Evolutionary conservation across 208 protist genomes (phyloP).

Genomic region (Trypanosoma scelopori): DNA sequence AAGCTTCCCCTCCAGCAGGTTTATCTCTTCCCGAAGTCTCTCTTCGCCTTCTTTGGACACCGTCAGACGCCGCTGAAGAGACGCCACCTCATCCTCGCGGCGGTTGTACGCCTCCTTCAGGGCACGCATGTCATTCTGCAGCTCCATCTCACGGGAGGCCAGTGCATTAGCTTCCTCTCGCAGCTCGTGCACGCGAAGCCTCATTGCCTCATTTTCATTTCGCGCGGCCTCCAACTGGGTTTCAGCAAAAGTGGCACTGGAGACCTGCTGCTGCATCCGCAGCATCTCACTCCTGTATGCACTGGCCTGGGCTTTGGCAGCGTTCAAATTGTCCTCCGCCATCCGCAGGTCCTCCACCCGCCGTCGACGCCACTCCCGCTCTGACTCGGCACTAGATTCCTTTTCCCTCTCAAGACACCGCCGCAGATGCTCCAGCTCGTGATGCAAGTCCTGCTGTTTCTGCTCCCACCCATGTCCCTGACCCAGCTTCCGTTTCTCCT

Average conservation of each 20-base stretch:
- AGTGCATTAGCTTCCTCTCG: conserved; percentile 45
- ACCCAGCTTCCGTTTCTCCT: conserved; percentile 3
- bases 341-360: conserved; percentile 23
- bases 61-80: conserved; percentile 22
- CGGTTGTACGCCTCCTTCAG: conserved; percentile 38
- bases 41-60: conserved; percentile 30
- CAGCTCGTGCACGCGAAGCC: conserved; percentile 63
- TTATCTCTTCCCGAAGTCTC: conserved; percentile 46
- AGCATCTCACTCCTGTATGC: conserved; percentile 37
- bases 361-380: conserved; percentile 51
- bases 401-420: conserved; percentile 54
- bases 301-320: conserved; percentile 3
- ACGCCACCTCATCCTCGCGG: conserved; percentile 35
- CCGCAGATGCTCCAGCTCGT: conserved; percentile 56
- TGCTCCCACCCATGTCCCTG: conserved; percentile 34
- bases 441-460: conserved; percentile 37
- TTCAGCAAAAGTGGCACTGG: conserved; percentile 41
- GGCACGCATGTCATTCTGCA: conserved; percentile 35
- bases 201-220: conserved; percentile 47
- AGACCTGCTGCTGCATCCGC: conserved; percentile 46
- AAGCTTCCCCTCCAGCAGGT: conserved; percentile 38
- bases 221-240: conserved; percentile 47
- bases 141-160: conserved; percentile 44
- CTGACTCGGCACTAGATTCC: conserved; percentile 46
- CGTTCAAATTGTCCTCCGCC: conserved; percentile 5